A percentile compares a stretch with the other conserved stretches of the same genome.
Evolutionary conservation across 768 basidiomycete genomes (phyloP).

Genomic region (Rhizopogon vesiculosus): DNA sequence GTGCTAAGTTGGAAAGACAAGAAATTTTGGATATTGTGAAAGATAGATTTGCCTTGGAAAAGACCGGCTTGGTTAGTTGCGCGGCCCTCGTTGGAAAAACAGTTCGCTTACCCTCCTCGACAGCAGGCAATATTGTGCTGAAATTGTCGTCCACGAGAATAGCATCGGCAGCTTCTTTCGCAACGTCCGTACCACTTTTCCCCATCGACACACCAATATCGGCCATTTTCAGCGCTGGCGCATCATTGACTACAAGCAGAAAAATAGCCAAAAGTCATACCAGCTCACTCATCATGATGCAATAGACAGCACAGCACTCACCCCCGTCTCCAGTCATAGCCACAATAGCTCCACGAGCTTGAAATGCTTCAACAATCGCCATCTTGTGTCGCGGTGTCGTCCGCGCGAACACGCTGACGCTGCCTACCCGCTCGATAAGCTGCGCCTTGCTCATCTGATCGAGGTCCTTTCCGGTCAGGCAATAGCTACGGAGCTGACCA

Average conservation of each 20-base stretch:
- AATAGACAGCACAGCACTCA: slow-evolving; percentile 29
- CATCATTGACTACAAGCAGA: slow-evolving; percentile 72
- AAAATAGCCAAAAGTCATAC: background rate
- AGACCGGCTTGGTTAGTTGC: slow-evolving; percentile 2
- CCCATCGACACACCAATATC: slow-evolving; percentile 99
- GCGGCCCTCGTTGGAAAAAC: background rate
- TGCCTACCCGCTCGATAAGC: slow-evolving; percentile 76
- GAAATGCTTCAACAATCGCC: slow-evolving; percentile 94
- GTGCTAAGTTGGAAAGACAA: slow-evolving; percentile 95
- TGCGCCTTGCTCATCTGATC: slow-evolving; percentile 81
- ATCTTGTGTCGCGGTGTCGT: slow-evolving; percentile 98
- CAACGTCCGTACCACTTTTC: slow-evolving; percentile 96
- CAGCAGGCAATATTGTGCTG: slow-evolving; percentile 87
- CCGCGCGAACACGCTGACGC: slow-evolving; percentile 86
- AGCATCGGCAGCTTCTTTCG: slow-evolving; percentile 96
- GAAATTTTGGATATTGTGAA: slow-evolving; percentile 99
- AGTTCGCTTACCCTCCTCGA: slow-evolving; percentile 72
- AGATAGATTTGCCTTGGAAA: slow-evolving; percentile 83
- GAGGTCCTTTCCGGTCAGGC: slow-evolving; percentile 79
- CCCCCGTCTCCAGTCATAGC: slow-evolving; percentile 99
- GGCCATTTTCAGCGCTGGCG: slow-evolving; percentile 95
- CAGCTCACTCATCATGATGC: background rate
- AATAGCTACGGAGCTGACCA: slow-evolving; percentile 28
- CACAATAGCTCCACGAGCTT: slow-evolving; percentile 82
- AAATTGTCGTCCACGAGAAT: slow-evolving; percentile 98